Base-by-base conservation (phyloP, 208 protist species). In the Leishmania turanica region DNA sequence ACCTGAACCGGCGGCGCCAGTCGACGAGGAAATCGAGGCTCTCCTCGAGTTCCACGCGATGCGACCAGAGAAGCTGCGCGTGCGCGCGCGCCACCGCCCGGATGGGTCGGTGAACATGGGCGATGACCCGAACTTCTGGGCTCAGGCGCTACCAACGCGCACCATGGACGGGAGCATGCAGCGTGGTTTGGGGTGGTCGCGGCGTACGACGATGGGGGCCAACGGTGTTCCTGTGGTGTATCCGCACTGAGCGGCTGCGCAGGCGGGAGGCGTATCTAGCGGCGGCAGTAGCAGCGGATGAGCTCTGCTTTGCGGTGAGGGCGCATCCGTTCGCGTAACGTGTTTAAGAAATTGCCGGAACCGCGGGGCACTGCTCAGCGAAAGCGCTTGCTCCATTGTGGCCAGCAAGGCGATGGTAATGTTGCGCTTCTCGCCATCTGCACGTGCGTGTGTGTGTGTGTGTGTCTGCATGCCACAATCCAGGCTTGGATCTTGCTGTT, bases 31-130 rank as follows among this genome's bases (percentile, higher is more conserved):
- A 78, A 84, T 96, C 19, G 90, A 95, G 83, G 87, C 89, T 17
- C 80, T 98, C 65, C 90, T 98, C 24, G 89, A 91, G 66, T 98
- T 91, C 84, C 92, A 98, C 81, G 86, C 95, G 8, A 81, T 74
- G 78, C 77, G 47, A 70, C 82, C 93, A 8, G 87, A 87, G 53
- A 71, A 81, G n/a, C 80, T 97, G 49, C 93, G 92, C n/a, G 92
- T 98, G 80, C 93, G 91, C 56, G 90, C 95, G 5, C 93, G 93
- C 9, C 92, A 98, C 78, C 93, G 91, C 72, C 87, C 93, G 0
- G 95, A 98, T 79, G 95, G 95, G 11, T 93, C 93, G 19, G 91
- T 90, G 42, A 97, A 97, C 84, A 91, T 94, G 64, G 95, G 95
- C 60, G 87, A 96, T 66, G 88, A 96, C 80, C 89, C 91, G 37